A percentile compares a stretch with the other conserved stretches of the same genome.
Evolutionary conservation across 371 early-diverging fungal genomes (phyloP).

Genomic region (Fennellomyces sp.): DNA sequence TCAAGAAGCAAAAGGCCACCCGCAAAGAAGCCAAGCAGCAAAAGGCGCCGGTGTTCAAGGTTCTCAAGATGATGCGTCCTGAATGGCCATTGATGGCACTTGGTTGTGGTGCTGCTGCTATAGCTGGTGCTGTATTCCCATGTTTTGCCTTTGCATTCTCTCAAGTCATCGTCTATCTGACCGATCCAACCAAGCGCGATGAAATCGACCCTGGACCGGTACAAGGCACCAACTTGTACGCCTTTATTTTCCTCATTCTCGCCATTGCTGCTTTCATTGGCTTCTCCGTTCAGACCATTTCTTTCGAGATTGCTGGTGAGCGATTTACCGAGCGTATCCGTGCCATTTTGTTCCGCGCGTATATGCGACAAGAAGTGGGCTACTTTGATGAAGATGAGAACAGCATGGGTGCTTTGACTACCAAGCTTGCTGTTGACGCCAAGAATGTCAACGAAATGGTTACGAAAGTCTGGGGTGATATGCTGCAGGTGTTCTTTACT

Average conservation of each 20-base stretch:
- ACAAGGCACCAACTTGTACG: constrained; percentile 69
- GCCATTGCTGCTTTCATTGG: constrained; percentile 56
- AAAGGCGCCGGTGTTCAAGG: constrained; percentile 50
- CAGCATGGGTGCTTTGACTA: constrained; percentile 81
- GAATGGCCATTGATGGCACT: constrained; percentile 41
- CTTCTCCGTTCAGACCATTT: constrained; percentile 35
- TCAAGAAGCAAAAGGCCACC: constrained; percentile 45
- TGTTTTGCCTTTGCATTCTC: constrained; percentile 51
- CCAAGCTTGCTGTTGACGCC: constrained; percentile 87
- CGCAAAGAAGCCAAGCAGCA: constrained; percentile 43
- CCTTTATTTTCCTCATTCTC: constrained; percentile 76
- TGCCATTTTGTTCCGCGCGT: constrained; percentile 56
- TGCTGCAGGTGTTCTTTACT: no score
- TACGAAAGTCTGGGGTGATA: no score
- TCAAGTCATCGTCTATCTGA: constrained; percentile 28
- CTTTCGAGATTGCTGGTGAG: constrained; percentile 59
- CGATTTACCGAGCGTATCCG: constrained; percentile 66
- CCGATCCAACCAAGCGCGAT: constrained; percentile 16
- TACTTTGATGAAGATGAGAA: constrained; percentile 88
- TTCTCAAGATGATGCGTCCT: constrained; percentile 36
- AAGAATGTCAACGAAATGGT: constrained; percentile 70
- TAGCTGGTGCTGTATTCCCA: constrained; percentile 66
- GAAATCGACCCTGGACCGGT: constrained; percentile 35
- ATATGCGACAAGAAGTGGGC: constrained; percentile 82
- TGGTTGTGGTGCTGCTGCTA: constrained; percentile 50